Evolutionary conservation across 371 early-diverging fungal genomes (phyloP), one percentile per base, ranked within the genome.

Genomic region (Dipsacomyces acuminosporus): DNA sequence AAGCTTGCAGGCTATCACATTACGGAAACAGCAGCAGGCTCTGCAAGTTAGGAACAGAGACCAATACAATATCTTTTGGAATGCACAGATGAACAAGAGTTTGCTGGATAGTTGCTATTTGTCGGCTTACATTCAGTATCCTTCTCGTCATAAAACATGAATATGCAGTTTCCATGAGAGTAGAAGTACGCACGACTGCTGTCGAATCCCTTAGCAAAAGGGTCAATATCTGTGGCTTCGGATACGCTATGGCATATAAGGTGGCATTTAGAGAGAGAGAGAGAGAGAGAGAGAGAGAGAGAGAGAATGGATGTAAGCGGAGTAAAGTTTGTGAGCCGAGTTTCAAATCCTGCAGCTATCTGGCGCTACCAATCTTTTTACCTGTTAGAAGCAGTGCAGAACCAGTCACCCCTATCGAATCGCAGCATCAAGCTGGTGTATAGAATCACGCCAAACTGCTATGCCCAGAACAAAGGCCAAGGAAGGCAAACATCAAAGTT

Each of bases 391-490:
- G n/a, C n/a, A n/a, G n/a, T n/a, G n/a, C n/a, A 18, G 22, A 13
- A 53, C 1, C 53, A 25, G 24, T 41, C 45, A 11, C 41, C 48
- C 18, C 63, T 64, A 33, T 67, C 69, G 34, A 58, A 67, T 13
- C 23, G 44, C 20, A 46, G 36, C 47, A 67, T 43, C 30, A 63
- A 20, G 2, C 43, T 46, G 3, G 59, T 38, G 21, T 67, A 63
- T 11, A 67, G 41, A 1, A 59, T 54, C 40, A 63, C 69, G 1
- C 63, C 63, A 21, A 54, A 30, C 45, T 58, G 69, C 69, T 66
- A 66, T 41, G 56, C n/a, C 14, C 17, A 30, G 11, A 11, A 11
- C 30, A 30, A 5, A 30, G 30, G 30, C 34, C 34, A 34, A 34
- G 7, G 34, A 34, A 7, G 8, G 14, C 34, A 34, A 34, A 3